Evolutionary conservation across 164 flowering plant genomes (phyloP), one percentile per base, ranked within the genome.

Genomic region (Aristolochia contorta): DNA sequence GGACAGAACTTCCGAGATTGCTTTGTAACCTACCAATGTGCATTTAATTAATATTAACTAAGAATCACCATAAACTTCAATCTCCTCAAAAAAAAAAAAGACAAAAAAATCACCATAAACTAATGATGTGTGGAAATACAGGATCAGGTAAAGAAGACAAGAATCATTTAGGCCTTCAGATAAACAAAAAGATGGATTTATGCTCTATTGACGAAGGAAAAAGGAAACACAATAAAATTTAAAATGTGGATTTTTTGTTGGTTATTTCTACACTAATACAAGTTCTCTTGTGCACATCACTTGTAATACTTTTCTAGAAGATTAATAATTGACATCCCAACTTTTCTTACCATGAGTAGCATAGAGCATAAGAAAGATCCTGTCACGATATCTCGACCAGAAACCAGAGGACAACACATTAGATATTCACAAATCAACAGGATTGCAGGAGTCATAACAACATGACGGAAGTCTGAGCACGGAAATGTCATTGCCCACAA

Each of bases 401-500:
- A 86, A 7, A 66, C 45, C 66, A 94, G 74, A 8, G 93, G 97
- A 69, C 96, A 85, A 16, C 96, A 88, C 93, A 85, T 85, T 66
- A 94, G 70, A 79, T 91, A 94, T 74, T 94, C 97, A 62, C 87
- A 80, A 89, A 91, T 94, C 73, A 94, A 75, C 63, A 91, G 63
- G 51, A 80, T 73, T 22, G 85, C 84, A 16, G 99, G 99, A 10
- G 99, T 94, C 90, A 82, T 86, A 56, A 94, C 97, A 47, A 57
- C 87, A 62, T 91, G 99, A 27, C 91, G 93, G 60, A 81, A 91
- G 73, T 94, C 97, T 24, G 99, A 88, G 76, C 97, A 94, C 47
- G 99, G 96, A 70, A 82, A 94, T 65, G 83, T 81, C 88, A 85
- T 76, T 30, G 90, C 85, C 96, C 96, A 94, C n/a, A 94, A 79